Evolutionary conservation across 2,329 filamentous ascomycete species (phyloP).

Genomic region (Talaromyces pinophilus): DNA sequence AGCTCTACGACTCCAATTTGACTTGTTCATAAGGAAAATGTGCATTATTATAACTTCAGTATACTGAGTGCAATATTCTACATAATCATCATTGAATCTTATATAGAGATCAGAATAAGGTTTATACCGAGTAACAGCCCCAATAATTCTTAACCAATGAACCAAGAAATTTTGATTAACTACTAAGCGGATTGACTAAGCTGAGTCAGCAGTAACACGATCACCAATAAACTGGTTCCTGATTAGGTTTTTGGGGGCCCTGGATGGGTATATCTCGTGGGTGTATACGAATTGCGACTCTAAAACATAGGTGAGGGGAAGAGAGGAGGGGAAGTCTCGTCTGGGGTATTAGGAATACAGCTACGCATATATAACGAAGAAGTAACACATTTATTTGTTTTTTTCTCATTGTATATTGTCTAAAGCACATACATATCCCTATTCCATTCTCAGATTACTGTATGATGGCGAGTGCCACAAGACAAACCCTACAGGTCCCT

Average conservation of each 20-base stretch:
- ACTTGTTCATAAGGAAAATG: not conserved
- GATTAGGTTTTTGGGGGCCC: not conserved
- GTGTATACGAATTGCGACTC: not conserved
- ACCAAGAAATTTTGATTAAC: not conserved
- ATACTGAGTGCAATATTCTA: not conserved
- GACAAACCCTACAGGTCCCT: slow-evolving; percentile 41
- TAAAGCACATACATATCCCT: not conserved
- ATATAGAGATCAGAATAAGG: too few species aligned
- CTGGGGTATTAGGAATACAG: not conserved
- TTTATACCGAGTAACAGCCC: not conserved
- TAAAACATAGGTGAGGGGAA: not conserved
- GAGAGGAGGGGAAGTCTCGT: not conserved
- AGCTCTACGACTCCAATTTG: not conserved
- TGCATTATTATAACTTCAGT: not conserved
- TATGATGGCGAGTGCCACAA: slow-evolving; percentile 3
- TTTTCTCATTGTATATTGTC: not conserved
- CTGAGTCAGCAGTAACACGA: not conserved
- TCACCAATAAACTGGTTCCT: not conserved
- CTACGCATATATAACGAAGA: not conserved
- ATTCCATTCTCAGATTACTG: not conserved
- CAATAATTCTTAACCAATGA: not conserved
- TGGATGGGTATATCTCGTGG: not conserved
- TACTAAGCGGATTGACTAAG: not conserved
- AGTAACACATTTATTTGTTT: not conserved
- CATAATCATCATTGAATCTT: not conserved